Evolutionary conservation across 2,329 filamentous ascomycete genomes (phyloP), one percentile per base, ranked within the genome.

Genomic region (Colletotrichum cereale): DNA sequence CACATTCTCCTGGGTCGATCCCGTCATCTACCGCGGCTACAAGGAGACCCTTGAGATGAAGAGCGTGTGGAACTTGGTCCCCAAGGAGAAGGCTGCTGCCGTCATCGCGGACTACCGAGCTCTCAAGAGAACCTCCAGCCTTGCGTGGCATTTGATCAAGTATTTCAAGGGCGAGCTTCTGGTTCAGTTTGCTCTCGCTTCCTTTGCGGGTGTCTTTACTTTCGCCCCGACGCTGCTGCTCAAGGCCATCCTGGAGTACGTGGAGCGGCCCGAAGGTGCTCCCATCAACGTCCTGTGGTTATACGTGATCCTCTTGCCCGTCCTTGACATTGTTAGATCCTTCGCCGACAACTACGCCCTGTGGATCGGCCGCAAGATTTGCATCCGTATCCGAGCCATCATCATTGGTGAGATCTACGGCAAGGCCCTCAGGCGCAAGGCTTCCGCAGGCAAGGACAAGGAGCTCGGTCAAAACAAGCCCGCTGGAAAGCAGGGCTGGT

Each of bases 331-430:
- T 50, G 84, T 96, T 31, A 93, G 95, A 70, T 96, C 96, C 6
- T 86, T 97, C 29, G 91, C 91, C 40, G 94, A 96, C 80, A 93
- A 93, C 26, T 93, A 96, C 80, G 93, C 94, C 11, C 86, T 99
- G 0, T 99, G 94, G 93, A 92, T 97, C 71, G 96, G 96, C 21
- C 92, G 96, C 67, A 97, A 95, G 81, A 93, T 98, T 73, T 98
- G 95, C 82, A 96, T 99, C 76, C 92, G 94, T 73, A 87, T 98
- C 53, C 92, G 96, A 73, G 95, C 96, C 62, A 96, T 99, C 78
- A 95, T 99, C 73, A 94, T 99, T 75, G 96, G 96, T 66, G 96
- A 99, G 78, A 96, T 99, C 57, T 99, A 99, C 80, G 93, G 95
- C 68, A 99, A 99, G 83, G 94, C 96, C 1, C 87, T 99, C 24